Conservation (phyloP, 495 filamentous ascomycete species). For the Hypoxylon lenormandii region DNA sequence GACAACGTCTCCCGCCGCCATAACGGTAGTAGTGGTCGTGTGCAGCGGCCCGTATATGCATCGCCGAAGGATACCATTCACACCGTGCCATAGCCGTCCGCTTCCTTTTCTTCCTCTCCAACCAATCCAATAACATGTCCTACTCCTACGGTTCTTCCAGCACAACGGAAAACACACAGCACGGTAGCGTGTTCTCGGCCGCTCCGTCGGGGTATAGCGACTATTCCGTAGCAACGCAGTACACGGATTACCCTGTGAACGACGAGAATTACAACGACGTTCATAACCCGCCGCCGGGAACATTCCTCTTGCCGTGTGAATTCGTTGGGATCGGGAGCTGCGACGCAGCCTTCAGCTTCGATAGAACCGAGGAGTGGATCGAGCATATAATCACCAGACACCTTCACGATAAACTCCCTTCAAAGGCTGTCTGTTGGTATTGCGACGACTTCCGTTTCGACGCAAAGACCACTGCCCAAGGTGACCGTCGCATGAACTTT, state of each 20-base stretch:
- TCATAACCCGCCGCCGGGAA: background rate
- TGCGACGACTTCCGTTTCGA: constrained; percentile 56
- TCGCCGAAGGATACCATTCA: constrained; percentile 5
- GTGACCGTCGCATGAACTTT: constrained; percentile 47
- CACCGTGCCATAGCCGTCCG: background rate
- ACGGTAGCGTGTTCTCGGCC: constrained; percentile 9
- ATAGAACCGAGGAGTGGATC: constrained; percentile 58
- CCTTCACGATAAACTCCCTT: constrained; percentile 50
- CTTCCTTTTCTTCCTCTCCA: background rate
- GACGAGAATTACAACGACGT: background rate
- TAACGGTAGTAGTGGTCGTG: constrained; percentile 3
- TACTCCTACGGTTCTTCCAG: background rate
- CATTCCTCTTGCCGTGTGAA: constrained; percentile 56
- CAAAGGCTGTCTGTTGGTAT: constrained; percentile 58
- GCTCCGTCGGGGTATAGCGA: background rate
- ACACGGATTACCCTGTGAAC: background rate
- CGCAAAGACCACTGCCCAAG: background rate
- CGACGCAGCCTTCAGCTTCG: constrained; percentile 47
- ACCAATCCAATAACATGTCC: background rate
- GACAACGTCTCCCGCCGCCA: constrained; percentile 10
- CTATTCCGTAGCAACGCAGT: constrained; percentile 20
- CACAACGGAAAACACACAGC: background rate
- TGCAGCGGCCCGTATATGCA: constrained; percentile 4
- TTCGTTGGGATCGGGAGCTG: constrained; percentile 50
- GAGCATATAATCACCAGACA: constrained; percentile 57